phyloP scores from a whole-genome alignment of 768 basidiomycete genomes.

The Boletus fagicola region DNA sequence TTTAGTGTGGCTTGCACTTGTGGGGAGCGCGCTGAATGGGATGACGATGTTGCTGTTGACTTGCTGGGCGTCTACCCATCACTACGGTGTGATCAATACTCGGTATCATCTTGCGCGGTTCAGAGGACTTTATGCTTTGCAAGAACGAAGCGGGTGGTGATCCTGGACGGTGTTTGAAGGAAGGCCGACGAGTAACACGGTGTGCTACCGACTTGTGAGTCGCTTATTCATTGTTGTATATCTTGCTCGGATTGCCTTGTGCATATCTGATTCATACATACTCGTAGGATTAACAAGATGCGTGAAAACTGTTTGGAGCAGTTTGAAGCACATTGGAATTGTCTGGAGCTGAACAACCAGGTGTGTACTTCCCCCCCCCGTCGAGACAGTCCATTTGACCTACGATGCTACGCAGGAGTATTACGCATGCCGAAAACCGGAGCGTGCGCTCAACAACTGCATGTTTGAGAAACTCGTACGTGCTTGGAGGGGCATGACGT shows the following conservation, averaged over 20 bases:
- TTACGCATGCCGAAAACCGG: constrained; percentile 83
- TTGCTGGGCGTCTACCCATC: background rate
- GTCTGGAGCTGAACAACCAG: constrained; percentile 93
- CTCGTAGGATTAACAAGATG: constrained; percentile 82
- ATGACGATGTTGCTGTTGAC: background rate
- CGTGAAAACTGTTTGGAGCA: constrained; percentile 84
- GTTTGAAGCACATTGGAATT: constrained; percentile 92
- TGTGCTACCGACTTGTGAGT: constrained; percentile 93
- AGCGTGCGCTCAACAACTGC: constrained; percentile 86
- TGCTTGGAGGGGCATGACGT: constrained; percentile 17
- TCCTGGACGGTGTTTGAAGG: constrained; percentile 91
- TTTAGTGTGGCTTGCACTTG: background rate
- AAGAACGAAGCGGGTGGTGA: constrained; percentile 82
- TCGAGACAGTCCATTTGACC: background rate
- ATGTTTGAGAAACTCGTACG: constrained; percentile 94
- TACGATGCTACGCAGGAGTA: constrained; percentile 59
- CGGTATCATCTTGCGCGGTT: constrained; percentile 19
- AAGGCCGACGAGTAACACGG: constrained; percentile 92
- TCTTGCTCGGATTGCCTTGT: background rate
- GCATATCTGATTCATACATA: background rate
- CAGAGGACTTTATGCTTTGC: constrained; percentile 97
- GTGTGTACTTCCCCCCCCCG: constrained; percentile 43
- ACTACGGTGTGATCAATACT: background rate
- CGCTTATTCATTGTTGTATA: background rate
- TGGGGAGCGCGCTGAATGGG: constrained; percentile 11